Evolutionary conservation across 257 asterid species (phyloP), one percentile per base, ranked within the genome.

Genomic region (Rauvolfia tetraphylla): DNA sequence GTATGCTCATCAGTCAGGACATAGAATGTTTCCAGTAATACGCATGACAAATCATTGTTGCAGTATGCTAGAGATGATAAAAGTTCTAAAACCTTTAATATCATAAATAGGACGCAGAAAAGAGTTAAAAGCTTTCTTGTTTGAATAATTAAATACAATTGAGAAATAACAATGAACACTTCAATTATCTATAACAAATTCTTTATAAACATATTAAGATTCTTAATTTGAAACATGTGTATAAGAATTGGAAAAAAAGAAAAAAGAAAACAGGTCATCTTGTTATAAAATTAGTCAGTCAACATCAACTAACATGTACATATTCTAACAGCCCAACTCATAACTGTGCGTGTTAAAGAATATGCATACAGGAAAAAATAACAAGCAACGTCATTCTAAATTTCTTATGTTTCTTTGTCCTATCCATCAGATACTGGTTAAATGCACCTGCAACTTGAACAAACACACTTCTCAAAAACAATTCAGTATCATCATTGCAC

Each of bases 381-480:
- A 66, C 27, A 20, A 20, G 17, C 48, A 66, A 23, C 10, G 13
- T 36, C 29, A 66, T 36, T 18, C 27, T 18, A 62, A 62, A 18
- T 66, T 23, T 34, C 36, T 34, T 15, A n/a, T 1, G 20, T 66
- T 18, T 18, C 9, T 36, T 2, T 36, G 7, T 7, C n/a, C n/a
- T 36, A 66, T 33, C 20, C 3, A 36, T 39, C 31, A 66, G 29
- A 66, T 66, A 31, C 71, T 17, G 4, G 20, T 34, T 18, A 63
- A 36, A 36, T 66, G 13, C 15, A 34, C 27, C 38, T 6, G 71
- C 46, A 66, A 38, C 10, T 66, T 36, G 48, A 15, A 9, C 17
- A 36, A 66, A 36, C n/a, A 66, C 44, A 36, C 29, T 66, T 66
- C 71, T 63, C 46, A 66, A 66, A 18, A 38, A 67, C 9, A 67